These are phyloP conservation scores for Talaromyces sp. DNA, from an alignment of 2,329 filamentous ascomycete genomes.

Conservation along the genomic window DNA sequence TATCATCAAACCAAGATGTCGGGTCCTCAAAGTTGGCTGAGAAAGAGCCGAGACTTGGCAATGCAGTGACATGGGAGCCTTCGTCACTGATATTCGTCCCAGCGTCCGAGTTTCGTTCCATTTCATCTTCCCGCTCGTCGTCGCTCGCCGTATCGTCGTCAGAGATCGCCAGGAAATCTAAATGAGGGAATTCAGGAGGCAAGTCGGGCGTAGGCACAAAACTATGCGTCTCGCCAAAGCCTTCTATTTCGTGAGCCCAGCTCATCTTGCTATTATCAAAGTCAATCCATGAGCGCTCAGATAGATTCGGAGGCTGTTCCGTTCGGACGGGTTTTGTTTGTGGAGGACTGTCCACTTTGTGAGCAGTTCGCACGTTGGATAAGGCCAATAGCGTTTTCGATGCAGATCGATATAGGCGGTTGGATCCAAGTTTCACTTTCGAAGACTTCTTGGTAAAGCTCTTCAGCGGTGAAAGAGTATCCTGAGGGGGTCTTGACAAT, in stretches of 20 bases:
- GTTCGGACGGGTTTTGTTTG: constrained; percentile 11
- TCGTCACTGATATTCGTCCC: constrained; percentile 8
- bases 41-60: constrained; percentile 14
- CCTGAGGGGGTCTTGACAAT: not conserved
- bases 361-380: constrained; percentile 2
- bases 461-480: not conserved
- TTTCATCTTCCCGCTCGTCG: constrained; percentile 9
- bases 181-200: constrained; percentile 21
- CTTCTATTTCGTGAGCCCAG: constrained; percentile 15
- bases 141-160: constrained; percentile 11
- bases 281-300: constrained; percentile 12
- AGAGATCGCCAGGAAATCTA: constrained; percentile 15
- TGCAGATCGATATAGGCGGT: constrained; percentile 2
- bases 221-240: constrained; percentile 12
- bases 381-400: constrained; percentile 7
- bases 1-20: constrained; percentile 3
- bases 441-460: not conserved
- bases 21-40: not conserved
- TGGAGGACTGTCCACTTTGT: constrained; percentile 9
- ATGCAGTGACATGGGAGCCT: constrained; percentile 22
- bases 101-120: not conserved
- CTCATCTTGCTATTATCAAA: constrained; percentile 9
- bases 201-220: constrained; percentile 14
- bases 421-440: constrained; percentile 1
- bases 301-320: constrained; percentile 14